A percentile compares a stretch with the other conserved stretches of the same genome.
phyloP scores from a whole-genome alignment of 768 basidiomycete species.

The Amyloporia xantha region DNA sequence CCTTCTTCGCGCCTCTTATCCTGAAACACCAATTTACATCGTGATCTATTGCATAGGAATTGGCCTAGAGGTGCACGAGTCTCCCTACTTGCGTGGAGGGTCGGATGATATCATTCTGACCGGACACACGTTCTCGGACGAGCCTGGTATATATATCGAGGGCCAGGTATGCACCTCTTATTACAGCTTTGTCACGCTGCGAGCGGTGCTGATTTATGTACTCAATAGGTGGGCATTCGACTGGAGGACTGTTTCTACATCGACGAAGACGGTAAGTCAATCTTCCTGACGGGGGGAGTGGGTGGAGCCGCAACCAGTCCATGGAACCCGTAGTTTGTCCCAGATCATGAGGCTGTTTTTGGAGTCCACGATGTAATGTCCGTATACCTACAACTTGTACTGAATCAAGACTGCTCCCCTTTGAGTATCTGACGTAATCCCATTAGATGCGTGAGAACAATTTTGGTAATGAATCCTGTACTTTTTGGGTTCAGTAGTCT shows the following conservation, averaged over 20 bases:
- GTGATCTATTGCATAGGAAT: conserved; percentile 47
- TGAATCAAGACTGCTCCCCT: too few species aligned
- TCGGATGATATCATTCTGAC: conserved; percentile 46
- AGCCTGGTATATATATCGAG: conserved; percentile 73
- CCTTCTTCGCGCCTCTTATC: too few species aligned
- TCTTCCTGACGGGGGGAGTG: conserved; percentile 57
- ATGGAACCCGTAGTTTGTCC: conserved; percentile 29
- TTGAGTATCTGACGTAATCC: too few species aligned
- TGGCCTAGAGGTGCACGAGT: conserved; percentile 78
- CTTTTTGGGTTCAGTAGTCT: too few species aligned
- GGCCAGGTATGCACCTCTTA: conserved; percentile 39
- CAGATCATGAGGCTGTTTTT: too few species aligned
- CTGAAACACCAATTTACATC: background rate
- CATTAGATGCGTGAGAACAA: too few species aligned
- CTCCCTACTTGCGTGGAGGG: conserved; percentile 73
- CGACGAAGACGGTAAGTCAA: conserved; percentile 41
- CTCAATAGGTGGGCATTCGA: conserved; percentile 60
- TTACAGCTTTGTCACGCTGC: background rate
- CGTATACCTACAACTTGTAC: too few species aligned
- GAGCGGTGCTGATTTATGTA: background rate
- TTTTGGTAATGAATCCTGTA: too few species aligned
- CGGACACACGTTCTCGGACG: conserved; percentile 77
- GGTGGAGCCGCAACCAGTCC: conserved; percentile 48
- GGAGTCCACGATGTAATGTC: too few species aligned
- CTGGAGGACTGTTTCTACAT: conserved; percentile 83